A percentile compares a stretch with the other conserved stretches of the same genome.
Conservation (phyloP, 495 filamentous ascomycete genomes). For the Elaphomyces granulatus region DNA sequence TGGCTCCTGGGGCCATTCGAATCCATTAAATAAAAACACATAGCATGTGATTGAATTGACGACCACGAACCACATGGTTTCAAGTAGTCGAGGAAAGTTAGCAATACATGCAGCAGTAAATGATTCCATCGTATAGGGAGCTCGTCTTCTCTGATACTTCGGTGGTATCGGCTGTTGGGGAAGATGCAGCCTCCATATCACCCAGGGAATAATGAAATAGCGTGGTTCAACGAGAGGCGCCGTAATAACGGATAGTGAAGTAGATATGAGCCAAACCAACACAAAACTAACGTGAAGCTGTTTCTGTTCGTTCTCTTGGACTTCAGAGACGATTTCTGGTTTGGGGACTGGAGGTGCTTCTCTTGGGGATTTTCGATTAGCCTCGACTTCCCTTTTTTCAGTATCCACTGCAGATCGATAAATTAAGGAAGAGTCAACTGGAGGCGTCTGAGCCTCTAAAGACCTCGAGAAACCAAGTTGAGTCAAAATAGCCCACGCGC, state of each 20-base stretch:
- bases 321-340: slow-evolving; percentile 20
- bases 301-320: slow-evolving; percentile 19
- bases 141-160: slow-evolving; percentile 14
- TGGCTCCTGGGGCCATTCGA: slow-evolving; percentile 67
- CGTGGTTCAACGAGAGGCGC: slow-evolving; percentile 88
- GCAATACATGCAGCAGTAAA: slow-evolving; percentile 17
- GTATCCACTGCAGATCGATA: slow-evolving; percentile 5
- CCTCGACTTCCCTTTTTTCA: slow-evolving; percentile 12
- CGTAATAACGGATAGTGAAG: slow-evolving; percentile 61
- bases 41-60: slow-evolving; percentile 66
- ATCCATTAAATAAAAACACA: slow-evolving; percentile 65
- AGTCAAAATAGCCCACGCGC: slow-evolving; percentile 44
- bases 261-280: slow-evolving; percentile 56
- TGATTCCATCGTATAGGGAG: slow-evolving; percentile 9
- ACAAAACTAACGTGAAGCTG: slow-evolving; percentile 38
- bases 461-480: slow-evolving; percentile 34
- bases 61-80: slow-evolving; percentile 63
- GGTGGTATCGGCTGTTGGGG: slow-evolving; percentile 32
- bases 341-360: slow-evolving; percentile 6
- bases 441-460: slow-evolving; percentile 8
- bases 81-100: slow-evolving; percentile 41
- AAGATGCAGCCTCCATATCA: slow-evolving; percentile 78
- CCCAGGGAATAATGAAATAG: slow-evolving; percentile 92
- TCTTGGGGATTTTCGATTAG: slow-evolving; percentile 7
- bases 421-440: slow-evolving; percentile 5